A percentile compares a stretch with the other conserved stretches of the same genome.
Evolutionary conservation across 495 filamentous ascomycete genomes (phyloP).

Genomic region (Penicillium manginii): DNA sequence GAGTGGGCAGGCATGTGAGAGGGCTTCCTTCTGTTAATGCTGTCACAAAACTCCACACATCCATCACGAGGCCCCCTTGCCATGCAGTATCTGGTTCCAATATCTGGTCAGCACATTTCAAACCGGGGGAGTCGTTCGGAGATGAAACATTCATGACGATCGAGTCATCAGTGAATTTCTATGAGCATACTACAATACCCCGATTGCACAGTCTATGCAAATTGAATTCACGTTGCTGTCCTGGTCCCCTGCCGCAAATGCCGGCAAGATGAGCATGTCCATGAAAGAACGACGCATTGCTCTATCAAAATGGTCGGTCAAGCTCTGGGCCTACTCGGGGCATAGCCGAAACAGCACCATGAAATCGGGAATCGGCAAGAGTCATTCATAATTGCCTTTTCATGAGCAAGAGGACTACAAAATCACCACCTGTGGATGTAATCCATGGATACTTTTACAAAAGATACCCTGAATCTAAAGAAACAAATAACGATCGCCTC

Average conservation of each 20-base stretch:
- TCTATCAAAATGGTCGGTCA: neutral
- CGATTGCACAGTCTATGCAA: neutral
- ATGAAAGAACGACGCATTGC: too few species aligned
- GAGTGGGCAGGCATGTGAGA: slow-evolving; percentile 83
- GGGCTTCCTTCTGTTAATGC: neutral
- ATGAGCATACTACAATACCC: neutral
- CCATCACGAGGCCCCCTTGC: neutral
- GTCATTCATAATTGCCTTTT: too few species aligned
- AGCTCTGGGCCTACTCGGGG: neutral
- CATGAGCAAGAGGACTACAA: too few species aligned
- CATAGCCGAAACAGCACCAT: too few species aligned
- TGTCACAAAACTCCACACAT: neutral
- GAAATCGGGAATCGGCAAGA: too few species aligned
- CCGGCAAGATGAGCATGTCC: neutral
- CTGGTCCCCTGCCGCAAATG: neutral
- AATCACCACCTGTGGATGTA: too few species aligned
- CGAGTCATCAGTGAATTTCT: too few species aligned
- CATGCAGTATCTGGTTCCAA: too few species aligned
- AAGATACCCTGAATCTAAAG: neutral
- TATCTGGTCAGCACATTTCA: too few species aligned
- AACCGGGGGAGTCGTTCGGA: too few species aligned
- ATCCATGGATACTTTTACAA: neutral
- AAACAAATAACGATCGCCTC: neutral
- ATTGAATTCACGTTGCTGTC: neutral
- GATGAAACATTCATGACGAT: too few species aligned